Evolutionary conservation across 2,329 filamentous ascomycete genomes (phyloP).

Genomic region (Parafenestella ontariensis): DNA sequence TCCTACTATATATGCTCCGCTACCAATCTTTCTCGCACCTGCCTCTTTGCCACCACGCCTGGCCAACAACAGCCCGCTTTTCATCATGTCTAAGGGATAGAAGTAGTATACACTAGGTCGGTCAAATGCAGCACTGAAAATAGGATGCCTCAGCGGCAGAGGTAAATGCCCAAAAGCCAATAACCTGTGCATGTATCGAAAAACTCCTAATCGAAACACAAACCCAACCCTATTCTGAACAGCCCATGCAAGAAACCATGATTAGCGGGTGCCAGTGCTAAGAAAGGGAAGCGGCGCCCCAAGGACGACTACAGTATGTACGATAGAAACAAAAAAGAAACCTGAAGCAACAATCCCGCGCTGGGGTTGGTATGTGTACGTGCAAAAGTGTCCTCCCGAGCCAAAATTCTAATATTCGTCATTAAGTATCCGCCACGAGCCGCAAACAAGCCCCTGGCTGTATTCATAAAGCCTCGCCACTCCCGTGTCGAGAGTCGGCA

Average conservation of each 20-base stretch:
- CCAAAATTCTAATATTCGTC: constrained; percentile 47
- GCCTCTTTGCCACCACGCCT: background rate
- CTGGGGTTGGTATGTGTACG: constrained; percentile 41
- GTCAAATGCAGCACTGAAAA: constrained; percentile 26
- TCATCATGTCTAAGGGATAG: constrained; percentile 25
- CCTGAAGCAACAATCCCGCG: constrained; percentile 32
- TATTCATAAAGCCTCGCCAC: constrained; percentile 31
- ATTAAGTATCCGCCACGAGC: constrained; percentile 42
- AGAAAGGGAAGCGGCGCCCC: constrained; percentile 37
- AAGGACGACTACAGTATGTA: constrained; percentile 49
- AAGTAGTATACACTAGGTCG: constrained; percentile 39
- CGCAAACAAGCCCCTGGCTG: constrained; percentile 25
- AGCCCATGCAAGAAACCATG: constrained; percentile 44
- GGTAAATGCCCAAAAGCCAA: constrained; percentile 27
- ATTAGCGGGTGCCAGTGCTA: constrained; percentile 45
- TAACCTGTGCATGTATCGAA: constrained; percentile 48
- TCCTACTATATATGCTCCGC: constrained; percentile 29
- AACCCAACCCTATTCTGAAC: constrained; percentile 35
- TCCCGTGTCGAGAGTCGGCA: constrained; percentile 16
- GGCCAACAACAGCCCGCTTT: constrained; percentile 12
- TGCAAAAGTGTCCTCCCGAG: constrained; percentile 40
- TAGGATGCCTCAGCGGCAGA: constrained; percentile 21
- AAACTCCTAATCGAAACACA: constrained; percentile 35
- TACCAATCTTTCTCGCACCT: constrained; percentile 15
- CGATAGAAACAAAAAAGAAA: constrained; percentile 43